phyloP scores from a whole-genome alignment of 306 rosid species.

The Citrullus amarus region DNA sequence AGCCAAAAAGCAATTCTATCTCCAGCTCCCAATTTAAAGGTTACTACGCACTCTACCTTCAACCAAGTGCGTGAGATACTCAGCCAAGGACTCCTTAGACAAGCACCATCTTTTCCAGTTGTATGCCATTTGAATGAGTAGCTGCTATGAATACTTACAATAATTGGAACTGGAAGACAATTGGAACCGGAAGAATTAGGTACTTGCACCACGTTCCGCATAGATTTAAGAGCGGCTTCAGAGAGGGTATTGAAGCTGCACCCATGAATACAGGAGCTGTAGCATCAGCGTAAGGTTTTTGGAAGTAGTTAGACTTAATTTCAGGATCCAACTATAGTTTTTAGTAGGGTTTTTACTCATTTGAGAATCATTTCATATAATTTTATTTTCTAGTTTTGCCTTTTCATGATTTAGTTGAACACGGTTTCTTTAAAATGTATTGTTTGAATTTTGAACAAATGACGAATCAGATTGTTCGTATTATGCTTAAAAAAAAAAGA shows the following conservation, averaged over 20 bases:
- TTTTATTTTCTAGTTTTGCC: conserved; percentile 9
- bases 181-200: conserved; percentile 97
- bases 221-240: conserved; percentile 97
- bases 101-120: no score
- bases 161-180: conserved; percentile 63
- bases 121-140: no score
- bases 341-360: conserved; percentile 11
- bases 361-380: conserved; percentile 14
- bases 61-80: no score
- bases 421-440: conserved; percentile 16
- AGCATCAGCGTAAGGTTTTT: conserved; percentile 42
- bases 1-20: no score
- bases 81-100: no score
- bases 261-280: conserved; percentile 30
- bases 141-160: no score
- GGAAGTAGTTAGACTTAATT: conserved; percentile 5
- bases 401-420: conserved; percentile 15
- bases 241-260: conserved; percentile 60
- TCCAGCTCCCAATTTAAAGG: no score
- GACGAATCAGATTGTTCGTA: conserved; percentile 3
- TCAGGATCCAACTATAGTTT: conserved; percentile 20
- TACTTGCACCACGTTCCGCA: conserved; percentile 88
- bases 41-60: no score
- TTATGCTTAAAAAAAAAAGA: neutral
- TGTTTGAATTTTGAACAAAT: conserved; percentile 23